Percentiles rank a stretch among this genome's conserved stretches.
Evolutionary conservation across 495 filamentous ascomycete species (phyloP).

Genomic region (Beverwykella pulmonaria): DNA sequence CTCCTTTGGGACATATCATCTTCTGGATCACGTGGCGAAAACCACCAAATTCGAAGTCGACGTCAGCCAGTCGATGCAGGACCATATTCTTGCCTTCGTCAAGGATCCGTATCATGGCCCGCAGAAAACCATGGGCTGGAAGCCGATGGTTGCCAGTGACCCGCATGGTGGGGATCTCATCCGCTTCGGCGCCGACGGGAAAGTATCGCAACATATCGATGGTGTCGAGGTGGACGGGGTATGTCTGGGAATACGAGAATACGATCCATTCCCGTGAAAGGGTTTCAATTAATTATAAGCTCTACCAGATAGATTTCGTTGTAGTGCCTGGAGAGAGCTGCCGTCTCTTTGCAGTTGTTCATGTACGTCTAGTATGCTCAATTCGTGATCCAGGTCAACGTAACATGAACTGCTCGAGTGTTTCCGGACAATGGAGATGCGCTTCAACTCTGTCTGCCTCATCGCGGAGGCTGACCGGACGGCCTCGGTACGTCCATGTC

Average conservation of each 20-base stretch:
- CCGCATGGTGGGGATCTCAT: slow-evolving; percentile 42
- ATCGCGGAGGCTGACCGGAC: too few relatives aligned
- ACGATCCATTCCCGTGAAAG: slow-evolving; percentile 37
- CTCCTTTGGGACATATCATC: slow-evolving; percentile 47
- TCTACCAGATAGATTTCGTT: slow-evolving; percentile 1
- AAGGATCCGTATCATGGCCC: slow-evolving; percentile 43
- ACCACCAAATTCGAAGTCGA: slow-evolving; percentile 45
- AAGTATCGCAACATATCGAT: slow-evolving; percentile 39
- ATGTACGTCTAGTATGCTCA: too few relatives aligned
- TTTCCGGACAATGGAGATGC: too few relatives aligned
- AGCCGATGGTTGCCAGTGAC: slow-evolving; percentile 39
- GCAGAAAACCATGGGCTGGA: slow-evolving; percentile 13
- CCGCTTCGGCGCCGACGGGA: slow-evolving; percentile 43
- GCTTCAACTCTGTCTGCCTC: too few relatives aligned
- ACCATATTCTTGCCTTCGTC: slow-evolving; percentile 50
- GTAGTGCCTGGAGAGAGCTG: too few relatives aligned
- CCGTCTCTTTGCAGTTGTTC: too few relatives aligned
- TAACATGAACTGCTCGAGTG: too few relatives aligned
- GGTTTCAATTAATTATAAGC: slow-evolving; percentile 2
- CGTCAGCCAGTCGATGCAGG: slow-evolving; percentile 50
- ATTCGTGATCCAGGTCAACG: too few relatives aligned
- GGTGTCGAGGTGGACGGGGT: slow-evolving; percentile 41
- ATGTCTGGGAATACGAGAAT: slow-evolving; percentile 39
- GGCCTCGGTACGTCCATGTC: too few relatives aligned
- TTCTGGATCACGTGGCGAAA: slow-evolving; percentile 35